Conservation (phyloP, 768 basidiomycete genomes). For the Harrya chromipes region DNA sequence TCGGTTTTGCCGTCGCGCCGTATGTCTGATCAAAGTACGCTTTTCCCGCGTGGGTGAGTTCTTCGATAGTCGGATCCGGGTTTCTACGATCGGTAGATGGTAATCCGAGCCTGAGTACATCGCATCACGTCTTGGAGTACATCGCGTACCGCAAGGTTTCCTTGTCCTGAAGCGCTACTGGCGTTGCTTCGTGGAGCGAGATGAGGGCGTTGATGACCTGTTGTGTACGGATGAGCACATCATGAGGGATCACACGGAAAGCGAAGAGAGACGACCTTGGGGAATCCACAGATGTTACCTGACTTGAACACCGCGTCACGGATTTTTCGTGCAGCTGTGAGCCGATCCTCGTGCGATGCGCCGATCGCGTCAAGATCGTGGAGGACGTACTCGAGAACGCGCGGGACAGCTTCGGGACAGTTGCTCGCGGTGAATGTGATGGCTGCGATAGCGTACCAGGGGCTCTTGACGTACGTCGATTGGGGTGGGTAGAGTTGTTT, state of each 20-base stretch:
- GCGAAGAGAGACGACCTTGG: slow-evolving; percentile 40
- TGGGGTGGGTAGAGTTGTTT: slow-evolving; percentile 44
- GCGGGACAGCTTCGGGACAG: slow-evolving; percentile 53
- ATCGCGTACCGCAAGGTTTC: slow-evolving; percentile 42
- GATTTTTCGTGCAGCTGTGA: slow-evolving; percentile 49
- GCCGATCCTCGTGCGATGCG: slow-evolving; percentile 33
- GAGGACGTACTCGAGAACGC: slow-evolving; percentile 50
- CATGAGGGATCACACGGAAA: too few species aligned
- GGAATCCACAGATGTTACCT: slow-evolving; percentile 54
- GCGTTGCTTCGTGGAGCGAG: slow-evolving; percentile 49
- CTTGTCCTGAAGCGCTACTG: slow-evolving; percentile 49
- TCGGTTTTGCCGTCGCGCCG: slow-evolving; percentile 49
- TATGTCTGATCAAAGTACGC: slow-evolving; percentile 49
- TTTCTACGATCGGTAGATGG: slow-evolving; percentile 32
- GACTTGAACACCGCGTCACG: slow-evolving; percentile 63
- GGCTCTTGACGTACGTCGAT: slow-evolving; percentile 32
- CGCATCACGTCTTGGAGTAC: neutral
- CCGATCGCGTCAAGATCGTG: slow-evolving; percentile 38
- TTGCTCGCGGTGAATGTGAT: slow-evolving; percentile 60
- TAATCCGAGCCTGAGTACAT: too few species aligned
- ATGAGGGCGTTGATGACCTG: slow-evolving; percentile 55
- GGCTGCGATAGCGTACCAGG: slow-evolving; percentile 60
- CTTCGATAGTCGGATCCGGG: slow-evolving; percentile 38
- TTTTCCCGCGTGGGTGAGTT: slow-evolving; percentile 42
- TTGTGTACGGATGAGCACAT: too few species aligned